Evolutionary conservation across 805 yeast genomes (phyloP), one percentile per base, ranked within the genome.

Genomic region (Kluyveromyces siamensis): DNA sequence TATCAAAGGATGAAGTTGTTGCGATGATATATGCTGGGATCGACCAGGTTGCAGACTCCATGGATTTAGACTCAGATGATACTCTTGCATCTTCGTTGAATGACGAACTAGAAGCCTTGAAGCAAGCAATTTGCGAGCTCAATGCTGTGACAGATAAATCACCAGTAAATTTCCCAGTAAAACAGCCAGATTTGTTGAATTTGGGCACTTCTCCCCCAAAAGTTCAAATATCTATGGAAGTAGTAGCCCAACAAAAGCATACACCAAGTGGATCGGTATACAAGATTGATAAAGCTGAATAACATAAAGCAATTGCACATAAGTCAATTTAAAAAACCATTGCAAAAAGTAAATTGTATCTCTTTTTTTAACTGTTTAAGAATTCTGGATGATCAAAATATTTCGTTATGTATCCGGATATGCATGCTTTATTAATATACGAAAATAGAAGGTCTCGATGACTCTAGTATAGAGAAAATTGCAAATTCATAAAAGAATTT

Each of bases 181-280:
- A 37, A 19, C 49, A 48, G 30, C 56, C 57, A 18, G 50, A 53
- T 13, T 50, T 54, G 25, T 40, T 57, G 18, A 41, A 49, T 2
- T 51, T 50, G 21, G 54, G 61, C 35, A 59, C 58, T 36, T 61
- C 66, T 4, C 66, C 65, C 21, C 65, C 67, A n/a, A 60, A 61
- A 45, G 56, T 58, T 36, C 62, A 61, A 13, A 45, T 58, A 17
- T 48, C 46, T 41, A 47, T 21, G 39, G 52, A 49, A 36, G 43
- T 25, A 25, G 41, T 40, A 9, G 21, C 45, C 11, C 39, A 50
- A 18, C 36, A 14, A 33, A 47, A 25, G 27, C 27, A n/a, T 18
- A 37, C 39, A n/a, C 9, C 45, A 16, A 16, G 19, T 6, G 39
- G 21, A 11, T 18, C 36, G 2, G 19, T 27, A 14, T 19, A 18